Conservation (phyloP, 106 monocot genomes). For the Alisma plantagoaquatica region DNA sequence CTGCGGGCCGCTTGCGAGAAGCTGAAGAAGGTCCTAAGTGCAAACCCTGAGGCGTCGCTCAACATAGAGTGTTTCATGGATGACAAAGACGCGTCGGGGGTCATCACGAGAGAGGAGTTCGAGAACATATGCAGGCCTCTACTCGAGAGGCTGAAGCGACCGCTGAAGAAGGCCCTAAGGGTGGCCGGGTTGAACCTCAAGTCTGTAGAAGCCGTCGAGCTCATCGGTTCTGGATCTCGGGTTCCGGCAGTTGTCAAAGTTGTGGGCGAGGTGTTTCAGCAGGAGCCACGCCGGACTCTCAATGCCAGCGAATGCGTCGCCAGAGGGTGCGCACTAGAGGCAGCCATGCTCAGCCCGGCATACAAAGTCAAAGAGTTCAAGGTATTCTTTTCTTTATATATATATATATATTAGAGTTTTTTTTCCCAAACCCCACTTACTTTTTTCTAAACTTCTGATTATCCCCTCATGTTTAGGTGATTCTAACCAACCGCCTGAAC, state of each 20-base stretch:
- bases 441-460: no score
- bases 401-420: no score
- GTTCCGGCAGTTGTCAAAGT: slow-evolving; percentile 66
- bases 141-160: slow-evolving; percentile 47
- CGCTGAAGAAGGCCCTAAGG: slow-evolving; percentile 40
- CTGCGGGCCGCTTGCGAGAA: slow-evolving; percentile 61
- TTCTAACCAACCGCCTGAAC: no score
- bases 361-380: slow-evolving; percentile 88
- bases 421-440: no score
- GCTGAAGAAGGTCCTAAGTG: slow-evolving; percentile 76
- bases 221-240: slow-evolving; percentile 80
- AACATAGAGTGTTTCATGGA: slow-evolving; percentile 80
- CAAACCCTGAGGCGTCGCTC: slow-evolving; percentile 71
- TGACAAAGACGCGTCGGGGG: slow-evolving; percentile 71
- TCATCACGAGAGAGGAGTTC: slow-evolving; percentile 71
- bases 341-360: slow-evolving; percentile 77
- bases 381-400: no score
- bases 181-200: slow-evolving; percentile 42
- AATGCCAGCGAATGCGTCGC: slow-evolving; percentile 86
- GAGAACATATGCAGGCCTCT: slow-evolving; percentile 59
- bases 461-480: no score
- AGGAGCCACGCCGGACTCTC: slow-evolving; percentile 69
- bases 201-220: slow-evolving; percentile 55
- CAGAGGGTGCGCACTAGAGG: slow-evolving; percentile 66
- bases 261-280: slow-evolving; percentile 48